phyloP scores from a whole-genome alignment of 140 eudicot genomes.

The Anethum foeniculum region DNA sequence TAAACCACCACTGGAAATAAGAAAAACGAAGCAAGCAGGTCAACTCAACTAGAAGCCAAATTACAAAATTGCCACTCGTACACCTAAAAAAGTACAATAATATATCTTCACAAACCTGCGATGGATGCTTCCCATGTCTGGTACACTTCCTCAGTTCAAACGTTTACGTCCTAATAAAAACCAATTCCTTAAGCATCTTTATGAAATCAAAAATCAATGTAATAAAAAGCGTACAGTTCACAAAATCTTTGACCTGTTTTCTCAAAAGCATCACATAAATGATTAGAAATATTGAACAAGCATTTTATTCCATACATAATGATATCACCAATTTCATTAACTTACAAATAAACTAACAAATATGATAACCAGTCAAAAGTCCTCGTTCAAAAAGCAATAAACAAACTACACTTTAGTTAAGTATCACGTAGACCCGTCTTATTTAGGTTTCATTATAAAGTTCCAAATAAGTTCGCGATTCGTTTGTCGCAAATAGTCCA shows the following conservation, averaged over 20 bases:
- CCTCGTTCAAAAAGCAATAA: not conserved
- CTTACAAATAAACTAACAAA: not conserved
- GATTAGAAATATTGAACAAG: not conserved
- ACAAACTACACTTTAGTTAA: not conserved
- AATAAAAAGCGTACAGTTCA: not conserved
- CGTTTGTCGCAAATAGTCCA: not conserved
- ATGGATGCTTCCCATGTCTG: slow-evolving; percentile 33
- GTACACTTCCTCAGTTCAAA: slow-evolving; percentile 11
- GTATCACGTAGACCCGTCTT: not conserved
- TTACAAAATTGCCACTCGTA: slow-evolving; percentile 2
- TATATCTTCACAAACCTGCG: slow-evolving; percentile 40
- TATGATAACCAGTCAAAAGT: not conserved
- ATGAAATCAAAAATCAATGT: slow-evolving; percentile 6
- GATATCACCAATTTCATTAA: not conserved
- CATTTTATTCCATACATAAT: not conserved
- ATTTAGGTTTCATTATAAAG: not conserved
- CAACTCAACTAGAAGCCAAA: slow-evolving; percentile 6
- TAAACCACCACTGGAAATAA: slow-evolving; percentile 55
- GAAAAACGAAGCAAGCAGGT: slow-evolving; percentile 2
- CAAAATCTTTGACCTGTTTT: not conserved
- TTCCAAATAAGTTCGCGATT: not conserved
- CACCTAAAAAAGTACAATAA: not conserved
- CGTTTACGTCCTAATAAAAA: slow-evolving; percentile 18
- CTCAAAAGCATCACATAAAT: not conserved
- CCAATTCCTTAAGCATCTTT: slow-evolving; percentile 16